phyloP scores from a whole-genome alignment of 768 basidiomycete genomes.

The Leucosporidium scottii region DNA sequence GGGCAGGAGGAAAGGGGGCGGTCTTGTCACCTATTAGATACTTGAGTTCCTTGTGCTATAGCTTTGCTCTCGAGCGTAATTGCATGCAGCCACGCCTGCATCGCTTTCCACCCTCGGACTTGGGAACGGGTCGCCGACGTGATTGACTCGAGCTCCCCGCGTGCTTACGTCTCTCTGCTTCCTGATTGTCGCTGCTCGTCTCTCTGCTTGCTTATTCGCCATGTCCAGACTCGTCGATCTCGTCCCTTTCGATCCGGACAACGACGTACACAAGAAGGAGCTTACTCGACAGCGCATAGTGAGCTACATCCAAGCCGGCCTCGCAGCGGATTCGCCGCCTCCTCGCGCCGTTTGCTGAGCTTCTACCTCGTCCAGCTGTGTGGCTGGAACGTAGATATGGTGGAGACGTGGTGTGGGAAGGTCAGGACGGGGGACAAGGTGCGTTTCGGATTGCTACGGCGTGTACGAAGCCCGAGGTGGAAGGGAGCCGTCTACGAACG shows the following conservation, averaged over 20 bases:
- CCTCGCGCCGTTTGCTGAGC: background rate
- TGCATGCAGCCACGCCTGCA: background rate
- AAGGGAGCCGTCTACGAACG: too few species aligned
- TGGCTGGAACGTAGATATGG: constrained; percentile 8
- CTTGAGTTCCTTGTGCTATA: background rate
- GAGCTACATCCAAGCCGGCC: background rate
- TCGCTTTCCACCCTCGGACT: background rate
- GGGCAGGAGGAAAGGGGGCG: background rate
- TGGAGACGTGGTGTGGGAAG: constrained; percentile 14
- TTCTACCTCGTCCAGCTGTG: constrained; percentile 3
- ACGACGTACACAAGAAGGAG: constrained; percentile 1
- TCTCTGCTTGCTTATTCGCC: too few species aligned
- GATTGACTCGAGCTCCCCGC: background rate
- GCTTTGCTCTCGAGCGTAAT: background rate
- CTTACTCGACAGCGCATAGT: constrained; percentile 16
- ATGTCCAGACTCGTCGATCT: background rate
- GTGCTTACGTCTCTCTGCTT: background rate
- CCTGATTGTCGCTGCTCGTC: background rate
- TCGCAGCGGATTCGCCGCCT: too few species aligned
- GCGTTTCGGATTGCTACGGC: background rate
- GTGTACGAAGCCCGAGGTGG: too few species aligned
- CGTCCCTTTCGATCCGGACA: constrained; percentile 11
- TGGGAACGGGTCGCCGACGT: background rate
- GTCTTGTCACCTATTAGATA: background rate
- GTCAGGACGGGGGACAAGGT: constrained; percentile 3